A percentile compares a stretch with the other conserved stretches of the same genome.
Evolutionary conservation across 768 basidiomycete species (phyloP).

Genomic region (Mycena haematopus): DNA sequence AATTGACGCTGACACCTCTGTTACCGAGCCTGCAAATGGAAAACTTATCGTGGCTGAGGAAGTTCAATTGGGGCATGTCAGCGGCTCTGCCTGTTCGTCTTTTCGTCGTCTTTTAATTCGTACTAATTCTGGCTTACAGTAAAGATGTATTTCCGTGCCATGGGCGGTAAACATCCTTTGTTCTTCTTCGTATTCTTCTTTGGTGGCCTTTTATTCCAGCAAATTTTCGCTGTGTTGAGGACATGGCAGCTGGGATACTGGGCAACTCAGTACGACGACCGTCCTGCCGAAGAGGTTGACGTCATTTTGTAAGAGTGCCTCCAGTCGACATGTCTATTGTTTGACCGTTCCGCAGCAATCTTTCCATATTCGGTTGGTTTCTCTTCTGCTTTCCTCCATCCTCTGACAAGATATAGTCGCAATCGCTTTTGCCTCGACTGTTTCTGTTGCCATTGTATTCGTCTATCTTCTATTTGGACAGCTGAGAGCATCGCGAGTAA

Average conservation of each 20-base stretch:
- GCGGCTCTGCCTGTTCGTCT: slow-evolving; percentile 39
- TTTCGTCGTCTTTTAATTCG: background rate
- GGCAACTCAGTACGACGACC: slow-evolving; percentile 22
- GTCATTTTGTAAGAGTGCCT: slow-evolving; percentile 12
- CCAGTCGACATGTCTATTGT: too few species aligned
- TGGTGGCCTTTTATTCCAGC: slow-evolving; percentile 11
- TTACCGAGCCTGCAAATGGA: slow-evolving; percentile 43
- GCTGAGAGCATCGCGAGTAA: slow-evolving; percentile 46
- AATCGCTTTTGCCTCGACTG: slow-evolving; percentile 35
- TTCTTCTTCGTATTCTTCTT: slow-evolving; percentile 22
- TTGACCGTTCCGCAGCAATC: background rate
- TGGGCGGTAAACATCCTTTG: slow-evolving; percentile 20
- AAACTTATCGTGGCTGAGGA: slow-evolving; percentile 72
- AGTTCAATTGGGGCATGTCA: slow-evolving; percentile 61
- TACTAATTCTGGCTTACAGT: slow-evolving; percentile 6
- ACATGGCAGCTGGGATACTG: slow-evolving; percentile 30
- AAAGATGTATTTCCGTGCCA: slow-evolving; percentile 22
- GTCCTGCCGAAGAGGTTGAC: slow-evolving; percentile 16
- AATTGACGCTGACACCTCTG: slow-evolving; percentile 29
- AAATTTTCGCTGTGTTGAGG: slow-evolving; percentile 2
- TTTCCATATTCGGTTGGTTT: slow-evolving; percentile 16
- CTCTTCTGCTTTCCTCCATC: background rate
- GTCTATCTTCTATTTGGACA: slow-evolving; percentile 42
- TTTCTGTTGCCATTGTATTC: slow-evolving; percentile 35
- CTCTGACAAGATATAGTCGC: slow-evolving; percentile 13